Evolutionary conservation across 805 yeast genomes (phyloP).

Genomic region (Saccharomycopsis olivae): DNA sequence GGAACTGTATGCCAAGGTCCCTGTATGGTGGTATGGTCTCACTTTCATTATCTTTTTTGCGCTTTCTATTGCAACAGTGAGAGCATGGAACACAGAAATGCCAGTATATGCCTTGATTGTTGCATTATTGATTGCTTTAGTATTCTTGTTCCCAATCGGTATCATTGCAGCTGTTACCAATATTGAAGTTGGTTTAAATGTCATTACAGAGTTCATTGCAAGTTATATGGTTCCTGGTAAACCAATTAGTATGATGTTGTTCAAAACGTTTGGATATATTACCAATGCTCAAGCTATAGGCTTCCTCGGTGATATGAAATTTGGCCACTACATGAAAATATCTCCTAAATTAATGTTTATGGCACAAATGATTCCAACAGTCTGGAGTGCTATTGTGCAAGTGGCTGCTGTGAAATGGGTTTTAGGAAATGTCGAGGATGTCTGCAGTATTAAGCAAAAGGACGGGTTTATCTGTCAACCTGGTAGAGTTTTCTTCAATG

Average conservation of each 20-base stretch:
- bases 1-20: conserved; percentile 47
- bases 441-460: conserved; percentile 34
- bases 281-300: conserved; percentile 43
- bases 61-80: conserved; percentile 37
- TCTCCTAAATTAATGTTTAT: conserved; percentile 52
- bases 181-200: conserved; percentile 35
- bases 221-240: conserved; percentile 48
- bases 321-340: conserved; percentile 55
- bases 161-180: conserved; percentile 39
- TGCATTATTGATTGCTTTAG: conserved; percentile 36
- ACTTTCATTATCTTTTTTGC: conserved; percentile 33
- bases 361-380: conserved; percentile 36
- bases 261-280: conserved; percentile 43
- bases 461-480: conserved; percentile 39
- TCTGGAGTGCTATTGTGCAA: conserved; percentile 35
- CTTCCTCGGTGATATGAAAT: conserved; percentile 45
- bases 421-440: conserved; percentile 26
- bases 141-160: conserved; percentile 40
- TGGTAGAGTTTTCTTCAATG: conserved; percentile 37
- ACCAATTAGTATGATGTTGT: conserved; percentile 39
- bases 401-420: conserved; percentile 34
- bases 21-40: conserved; percentile 40
- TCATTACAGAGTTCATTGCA: conserved; percentile 42
- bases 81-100: conserved; percentile 35
- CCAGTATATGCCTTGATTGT: conserved; percentile 53